Evolutionary conservation across 1,284 basidiomycete genomes (phyloP).

Genomic region (Polyporus tsugae): DNA sequence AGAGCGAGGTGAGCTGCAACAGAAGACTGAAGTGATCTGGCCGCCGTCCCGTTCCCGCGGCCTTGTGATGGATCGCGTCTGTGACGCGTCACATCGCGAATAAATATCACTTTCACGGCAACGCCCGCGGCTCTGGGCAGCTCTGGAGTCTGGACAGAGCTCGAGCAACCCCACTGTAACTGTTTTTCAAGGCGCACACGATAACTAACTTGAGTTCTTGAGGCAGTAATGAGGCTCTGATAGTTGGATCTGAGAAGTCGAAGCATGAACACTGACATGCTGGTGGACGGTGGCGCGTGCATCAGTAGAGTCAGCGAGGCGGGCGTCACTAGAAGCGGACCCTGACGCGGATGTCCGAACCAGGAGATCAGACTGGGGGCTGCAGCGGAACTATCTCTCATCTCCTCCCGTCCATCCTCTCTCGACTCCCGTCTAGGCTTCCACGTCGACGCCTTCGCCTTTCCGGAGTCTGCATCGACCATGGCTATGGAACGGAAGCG

Average conservation of each 20-base stretch:
- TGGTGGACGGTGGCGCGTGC: not conserved
- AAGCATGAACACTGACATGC: not conserved
- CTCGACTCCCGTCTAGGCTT: not conserved
- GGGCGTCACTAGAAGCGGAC: not conserved
- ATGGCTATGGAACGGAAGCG: conserved; percentile 5
- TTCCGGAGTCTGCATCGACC: not conserved
- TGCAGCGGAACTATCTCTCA: not conserved
- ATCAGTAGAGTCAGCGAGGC: not conserved
- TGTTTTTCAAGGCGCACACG: conserved; percentile 2
- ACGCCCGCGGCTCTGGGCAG: not conserved
- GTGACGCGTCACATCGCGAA: conserved; percentile 16
- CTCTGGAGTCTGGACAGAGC: not conserved
- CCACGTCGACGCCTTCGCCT: not conserved
- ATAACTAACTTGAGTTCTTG: not conserved
- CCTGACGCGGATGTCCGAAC: not conserved
- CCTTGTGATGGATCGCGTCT: conserved; percentile 17
- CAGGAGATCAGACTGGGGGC: not conserved
- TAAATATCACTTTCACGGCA: not conserved
- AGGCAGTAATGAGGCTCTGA: not conserved
- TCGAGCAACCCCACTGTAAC: not conserved
- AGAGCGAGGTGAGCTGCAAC: too few relatives aligned
- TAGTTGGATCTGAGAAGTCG: not conserved
- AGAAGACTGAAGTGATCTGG: too few relatives aligned
- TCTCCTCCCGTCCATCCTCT: not conserved
- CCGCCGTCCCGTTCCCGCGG: too few relatives aligned